phyloP scores from a whole-genome alignment of 441 rosid species.

The Populus hybrid region DNA sequence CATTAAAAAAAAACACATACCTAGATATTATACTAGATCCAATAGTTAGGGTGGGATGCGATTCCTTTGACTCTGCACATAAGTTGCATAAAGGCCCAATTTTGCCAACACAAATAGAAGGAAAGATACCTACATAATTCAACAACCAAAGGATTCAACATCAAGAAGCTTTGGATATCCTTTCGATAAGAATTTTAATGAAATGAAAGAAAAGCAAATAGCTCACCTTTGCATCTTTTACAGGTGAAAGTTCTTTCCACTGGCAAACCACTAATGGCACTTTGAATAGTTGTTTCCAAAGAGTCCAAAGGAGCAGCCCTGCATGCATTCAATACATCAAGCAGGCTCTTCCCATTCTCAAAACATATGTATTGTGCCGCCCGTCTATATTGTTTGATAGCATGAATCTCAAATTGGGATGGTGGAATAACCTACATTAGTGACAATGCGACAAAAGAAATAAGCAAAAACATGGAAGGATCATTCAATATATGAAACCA shows the following conservation, averaged over 20 bases:
- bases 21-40: too few relatives aligned
- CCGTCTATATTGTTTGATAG: constrained; percentile 84
- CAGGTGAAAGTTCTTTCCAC: too few relatives aligned
- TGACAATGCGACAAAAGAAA: constrained; percentile 1
- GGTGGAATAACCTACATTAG: constrained; percentile 81
- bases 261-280: constrained; percentile 61
- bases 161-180: too few relatives aligned
- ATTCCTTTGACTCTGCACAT: too few relatives aligned
- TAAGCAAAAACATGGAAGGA: constrained; percentile 1
- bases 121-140: too few relatives aligned
- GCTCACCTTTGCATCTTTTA: constrained; percentile 82
- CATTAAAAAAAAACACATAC: too few relatives aligned
- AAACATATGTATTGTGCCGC: constrained; percentile 95
- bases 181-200: too few relatives aligned
- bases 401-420: constrained; percentile 98
- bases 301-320: constrained; percentile 67
- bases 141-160: too few relatives aligned
- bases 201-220: constrained; percentile 9
- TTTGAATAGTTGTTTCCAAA: constrained; percentile 69
- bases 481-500: constrained; percentile 7
- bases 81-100: too few relatives aligned
- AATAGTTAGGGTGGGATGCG: too few relatives aligned
- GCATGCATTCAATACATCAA: constrained; percentile 85
- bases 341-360: constrained; percentile 97
- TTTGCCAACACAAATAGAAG: too few relatives aligned